phyloP scores from a whole-genome alignment of 345 rosid species.

The Arabidopsis thaliana region DNA sequence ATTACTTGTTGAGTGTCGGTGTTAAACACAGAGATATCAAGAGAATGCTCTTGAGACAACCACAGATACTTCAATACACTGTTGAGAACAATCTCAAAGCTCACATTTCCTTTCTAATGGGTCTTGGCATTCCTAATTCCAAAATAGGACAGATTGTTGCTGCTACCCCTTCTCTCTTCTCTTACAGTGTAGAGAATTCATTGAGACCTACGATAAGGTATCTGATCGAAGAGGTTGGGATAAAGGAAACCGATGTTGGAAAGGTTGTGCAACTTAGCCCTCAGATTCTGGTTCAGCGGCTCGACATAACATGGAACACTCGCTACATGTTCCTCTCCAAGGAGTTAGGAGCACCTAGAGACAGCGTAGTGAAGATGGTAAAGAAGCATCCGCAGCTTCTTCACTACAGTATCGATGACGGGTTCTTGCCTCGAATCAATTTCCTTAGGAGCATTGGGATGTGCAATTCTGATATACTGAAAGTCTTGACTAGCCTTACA shows the following conservation, averaged over 20 bases:
- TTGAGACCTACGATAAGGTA: constrained; percentile 90
- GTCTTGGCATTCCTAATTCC: constrained; percentile 81
- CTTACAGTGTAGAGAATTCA: constrained; percentile 90
- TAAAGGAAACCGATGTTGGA: constrained; percentile 69
- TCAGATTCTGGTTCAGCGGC: constrained; percentile 91
- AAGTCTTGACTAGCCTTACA: constrained; percentile 93
- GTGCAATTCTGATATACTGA: constrained; percentile 78
- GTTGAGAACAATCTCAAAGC: constrained; percentile 84
- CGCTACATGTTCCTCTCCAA: constrained; percentile 86
- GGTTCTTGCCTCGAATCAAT: constrained; percentile 87
- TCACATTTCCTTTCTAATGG: constrained; percentile 75
- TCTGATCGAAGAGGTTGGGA: constrained; percentile 96
- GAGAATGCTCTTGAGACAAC: constrained; percentile 90
- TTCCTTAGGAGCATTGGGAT: constrained; percentile 92
- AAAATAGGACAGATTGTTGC: constrained; percentile 88
- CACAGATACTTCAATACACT: constrained; percentile 87
- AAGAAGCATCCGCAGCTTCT: constrained; percentile 94
- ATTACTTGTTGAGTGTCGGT: constrained; percentile 83
- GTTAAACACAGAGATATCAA: constrained; percentile 85
- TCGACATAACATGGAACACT: constrained; percentile 91
- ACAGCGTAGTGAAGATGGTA: constrained; percentile 89
- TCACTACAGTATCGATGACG: constrained; percentile 93
- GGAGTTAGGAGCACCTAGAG: constrained; percentile 93
- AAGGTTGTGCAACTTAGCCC: constrained; percentile 97
- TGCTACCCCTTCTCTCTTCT: constrained; percentile 74